Conservation (phyloP, 2,329 filamentous ascomycete genomes). For the Annulohypoxylon truncatum region DNA sequence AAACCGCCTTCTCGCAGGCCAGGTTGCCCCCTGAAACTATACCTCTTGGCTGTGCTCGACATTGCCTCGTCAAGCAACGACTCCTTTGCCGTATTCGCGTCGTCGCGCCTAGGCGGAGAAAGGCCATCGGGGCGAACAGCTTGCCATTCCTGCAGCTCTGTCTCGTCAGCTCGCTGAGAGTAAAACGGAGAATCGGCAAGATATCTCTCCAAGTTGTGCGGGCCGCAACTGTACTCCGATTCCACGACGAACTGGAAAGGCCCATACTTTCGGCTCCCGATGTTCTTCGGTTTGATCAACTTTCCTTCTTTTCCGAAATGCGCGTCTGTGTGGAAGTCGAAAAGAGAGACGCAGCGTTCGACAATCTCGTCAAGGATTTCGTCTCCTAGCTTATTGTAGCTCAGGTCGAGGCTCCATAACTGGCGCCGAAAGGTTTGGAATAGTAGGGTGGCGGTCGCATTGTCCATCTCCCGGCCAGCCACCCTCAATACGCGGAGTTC, state of each 20-base stretch:
- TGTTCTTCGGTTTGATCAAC: conserved; percentile 46
- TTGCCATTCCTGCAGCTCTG: conserved; percentile 44
- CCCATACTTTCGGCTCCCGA: conserved; percentile 54
- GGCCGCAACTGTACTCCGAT: conserved; percentile 58
- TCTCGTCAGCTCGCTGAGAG: conserved; percentile 39
- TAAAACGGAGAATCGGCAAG: conserved; percentile 62
- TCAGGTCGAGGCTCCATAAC: conserved; percentile 69
- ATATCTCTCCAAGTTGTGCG: conserved; percentile 60
- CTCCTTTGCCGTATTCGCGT: conserved; percentile 49
- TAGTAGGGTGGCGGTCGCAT: conserved; percentile 51
- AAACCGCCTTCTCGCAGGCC: conserved; percentile 52
- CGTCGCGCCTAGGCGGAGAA: conserved; percentile 49
- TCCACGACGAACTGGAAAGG: conserved; percentile 60
- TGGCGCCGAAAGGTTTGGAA: conserved; percentile 52
- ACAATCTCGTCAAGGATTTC: conserved; percentile 51
- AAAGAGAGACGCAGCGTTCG: conserved; percentile 49
- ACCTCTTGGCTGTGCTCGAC: conserved; percentile 24
- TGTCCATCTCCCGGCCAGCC: conserved; percentile 59
- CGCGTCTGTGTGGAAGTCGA: conserved; percentile 51
- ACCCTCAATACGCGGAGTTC: conserved; percentile 65
- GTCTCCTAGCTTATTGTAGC: conserved; percentile 65
- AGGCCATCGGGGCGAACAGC: conserved; percentile 53
- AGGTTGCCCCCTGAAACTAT: conserved; percentile 41
- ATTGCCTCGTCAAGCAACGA: conserved; percentile 44
- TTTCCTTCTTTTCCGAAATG: conserved; percentile 61